Conservation (phyloP, 306 rosid species). For the Corylus americana region DNA sequence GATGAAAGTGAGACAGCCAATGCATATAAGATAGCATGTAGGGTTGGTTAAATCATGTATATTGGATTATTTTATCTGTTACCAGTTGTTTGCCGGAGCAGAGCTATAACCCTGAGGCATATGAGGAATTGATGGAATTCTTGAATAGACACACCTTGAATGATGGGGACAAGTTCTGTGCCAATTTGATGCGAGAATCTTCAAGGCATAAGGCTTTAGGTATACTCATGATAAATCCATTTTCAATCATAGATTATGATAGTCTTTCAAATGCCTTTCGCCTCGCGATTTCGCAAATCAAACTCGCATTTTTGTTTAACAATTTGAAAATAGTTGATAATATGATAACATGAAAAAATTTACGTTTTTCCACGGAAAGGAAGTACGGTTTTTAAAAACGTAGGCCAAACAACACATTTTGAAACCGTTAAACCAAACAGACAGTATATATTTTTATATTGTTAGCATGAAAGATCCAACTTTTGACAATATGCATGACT, state of each 20-base stretch:
- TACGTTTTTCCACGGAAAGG: too few relatives aligned
- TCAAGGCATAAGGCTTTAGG: constrained; percentile 82
- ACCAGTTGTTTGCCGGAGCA: constrained; percentile 41
- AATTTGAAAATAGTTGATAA: too few relatives aligned
- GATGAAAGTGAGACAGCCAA: too few relatives aligned
- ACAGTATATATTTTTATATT: neutral
- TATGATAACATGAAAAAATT: too few relatives aligned
- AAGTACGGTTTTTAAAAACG: too few relatives aligned
- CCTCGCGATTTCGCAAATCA: neutral
- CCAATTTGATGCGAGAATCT: constrained; percentile 82
- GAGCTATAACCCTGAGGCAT: constrained; percentile 90
- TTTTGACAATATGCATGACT: constrained; percentile 13
- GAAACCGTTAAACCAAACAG: too few relatives aligned
- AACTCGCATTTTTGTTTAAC: neutral
- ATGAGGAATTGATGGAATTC: constrained; percentile 78
- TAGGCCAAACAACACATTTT: too few relatives aligned
- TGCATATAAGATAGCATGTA: neutral
- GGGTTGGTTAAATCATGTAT: neutral
- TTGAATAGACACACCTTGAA: constrained; percentile 61
- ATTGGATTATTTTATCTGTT: constrained; percentile 17
- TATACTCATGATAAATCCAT: constrained; percentile 23
- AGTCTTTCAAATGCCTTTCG: too few relatives aligned
- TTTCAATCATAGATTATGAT: constrained; percentile 4
- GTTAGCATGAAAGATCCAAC: constrained; percentile 5
- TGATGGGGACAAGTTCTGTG: constrained; percentile 89